Evolutionary conservation across 2,329 filamentous ascomycete species (phyloP).

Genomic region (Fusarium bulbicola): DNA sequence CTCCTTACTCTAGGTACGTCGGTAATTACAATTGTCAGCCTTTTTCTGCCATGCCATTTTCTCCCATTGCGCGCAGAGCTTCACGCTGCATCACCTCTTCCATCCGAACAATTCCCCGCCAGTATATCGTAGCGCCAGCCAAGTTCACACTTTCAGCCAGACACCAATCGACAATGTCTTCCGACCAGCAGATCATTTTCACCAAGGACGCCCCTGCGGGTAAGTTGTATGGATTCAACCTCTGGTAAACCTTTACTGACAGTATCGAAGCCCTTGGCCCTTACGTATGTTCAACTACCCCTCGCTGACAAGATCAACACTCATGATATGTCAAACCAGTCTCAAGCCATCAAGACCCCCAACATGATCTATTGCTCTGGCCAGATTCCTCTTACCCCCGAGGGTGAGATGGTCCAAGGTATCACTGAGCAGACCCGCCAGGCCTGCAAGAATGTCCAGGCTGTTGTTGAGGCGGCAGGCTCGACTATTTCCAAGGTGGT

Average conservation of each 20-base stretch:
- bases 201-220: slow-evolving; percentile 68
- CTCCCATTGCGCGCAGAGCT: slow-evolving; percentile 34
- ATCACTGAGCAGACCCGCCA: slow-evolving; percentile 71
- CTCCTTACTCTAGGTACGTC: slow-evolving; percentile 29
- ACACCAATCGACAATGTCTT: slow-evolving; percentile 55
- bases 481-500: slow-evolving; percentile 82
- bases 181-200: slow-evolving; percentile 61
- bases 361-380: slow-evolving; percentile 74
- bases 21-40: neutral
- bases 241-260: slow-evolving; percentile 10
- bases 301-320: slow-evolving; percentile 13
- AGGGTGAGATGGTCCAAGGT: slow-evolving; percentile 65
- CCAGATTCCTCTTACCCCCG: slow-evolving; percentile 74
- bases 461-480: slow-evolving; percentile 83
- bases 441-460: slow-evolving; percentile 80
- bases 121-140: slow-evolving; percentile 19
- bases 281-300: slow-evolving; percentile 60
- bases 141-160: slow-evolving; percentile 47
- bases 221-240: slow-evolving; percentile 49
- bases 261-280: slow-evolving; percentile 63
- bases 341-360: slow-evolving; percentile 73
- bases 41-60: slow-evolving; percentile 35
- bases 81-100: slow-evolving; percentile 33
- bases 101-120: slow-evolving; percentile 28
- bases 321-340: slow-evolving; percentile 52